These are phyloP conservation scores for Aspergillus arachidicola DNA, from an alignment of 2,329 filamentous ascomycete genomes.

Conservation along the genomic window DNA sequence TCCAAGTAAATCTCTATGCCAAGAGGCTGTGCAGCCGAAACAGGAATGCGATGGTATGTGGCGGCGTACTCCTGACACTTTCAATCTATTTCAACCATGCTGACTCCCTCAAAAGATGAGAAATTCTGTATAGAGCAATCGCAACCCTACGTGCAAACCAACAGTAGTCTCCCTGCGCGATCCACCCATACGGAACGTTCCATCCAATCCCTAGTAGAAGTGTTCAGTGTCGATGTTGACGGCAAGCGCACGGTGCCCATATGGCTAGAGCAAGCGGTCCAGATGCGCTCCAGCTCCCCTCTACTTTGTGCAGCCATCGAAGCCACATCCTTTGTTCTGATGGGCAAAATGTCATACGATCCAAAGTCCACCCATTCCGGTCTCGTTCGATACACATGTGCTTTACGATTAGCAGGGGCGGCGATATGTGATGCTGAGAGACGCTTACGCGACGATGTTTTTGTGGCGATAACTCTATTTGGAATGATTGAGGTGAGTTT, in stretches of 20 bases:
- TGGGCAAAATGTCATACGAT: neutral
- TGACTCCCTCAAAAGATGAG: neutral
- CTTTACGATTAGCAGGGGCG: neutral
- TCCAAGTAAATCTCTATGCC: neutral
- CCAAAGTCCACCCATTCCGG: neutral
- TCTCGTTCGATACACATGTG: neutral
- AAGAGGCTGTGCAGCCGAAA: neutral
- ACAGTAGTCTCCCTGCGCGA: neutral
- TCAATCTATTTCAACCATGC: neutral
- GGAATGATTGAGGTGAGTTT: neutral
- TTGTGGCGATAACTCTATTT: neutral
- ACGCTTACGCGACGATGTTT: neutral
- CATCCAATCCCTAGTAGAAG: conserved; percentile 2
- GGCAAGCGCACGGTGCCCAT: neutral
- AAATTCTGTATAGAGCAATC: neutral
- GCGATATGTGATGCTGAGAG: neutral
- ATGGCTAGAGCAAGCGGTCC: neutral
- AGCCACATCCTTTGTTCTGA: neutral
- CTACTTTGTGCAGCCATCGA: neutral
- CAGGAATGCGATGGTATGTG: conserved; percentile 1
- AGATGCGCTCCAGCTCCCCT: neutral
- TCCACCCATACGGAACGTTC: neutral
- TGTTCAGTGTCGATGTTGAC: neutral
- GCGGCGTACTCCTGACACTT: neutral
- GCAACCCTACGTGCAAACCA: neutral